Base-by-base conservation (phyloP, 2,329 filamentous ascomycete species). In the Xylariales sp. region DNA sequence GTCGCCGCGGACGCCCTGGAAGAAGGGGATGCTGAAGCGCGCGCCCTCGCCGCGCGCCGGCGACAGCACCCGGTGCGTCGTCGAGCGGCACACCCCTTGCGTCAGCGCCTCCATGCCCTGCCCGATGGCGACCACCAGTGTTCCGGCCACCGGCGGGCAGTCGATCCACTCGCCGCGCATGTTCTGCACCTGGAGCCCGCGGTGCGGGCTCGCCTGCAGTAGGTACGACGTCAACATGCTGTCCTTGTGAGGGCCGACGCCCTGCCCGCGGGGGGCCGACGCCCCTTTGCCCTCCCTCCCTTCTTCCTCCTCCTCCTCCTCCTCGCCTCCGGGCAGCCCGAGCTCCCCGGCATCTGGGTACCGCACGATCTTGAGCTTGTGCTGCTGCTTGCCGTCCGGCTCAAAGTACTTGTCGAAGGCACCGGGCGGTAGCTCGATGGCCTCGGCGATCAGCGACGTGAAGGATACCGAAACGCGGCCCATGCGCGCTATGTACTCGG, bases 361-460 rank as follows among this genome's bases (percentile, higher is more conserved):
- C 65, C 86, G 88, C 43, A 94, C 83, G 42, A 95, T 83, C 67
- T 95, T 95, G 52, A 94, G 73, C 68, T 94, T 94, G 67, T 94
- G 87, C 38, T 93, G 88, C 66, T 77, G 69, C 49, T 74, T 60
- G 68, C 72, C 27, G 29, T 72, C 62, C 56, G 89, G 86, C 56
- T 90, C 86, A 62, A 91, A 91, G 69, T 90, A 94, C 51, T 76
- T 79, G 55, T 78, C 67, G 60, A 95, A 94, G 0, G 88, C 86
- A 35, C 73, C 63, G 0, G 70, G 45, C 0, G 83, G 78, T 5
- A 95, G 70, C 8, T 77, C 76, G 45, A 95, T 83, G n/a, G 86
- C 84, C 65, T 94, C 87, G 44, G 88, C 88, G 49, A 94, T 85
- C 20, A 94, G 74, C 10, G 76, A 78, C 1, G 86, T 91, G 64